Conservation (phyloP, 139 green algal genomes). For the Penium margaritaceum region DNA sequence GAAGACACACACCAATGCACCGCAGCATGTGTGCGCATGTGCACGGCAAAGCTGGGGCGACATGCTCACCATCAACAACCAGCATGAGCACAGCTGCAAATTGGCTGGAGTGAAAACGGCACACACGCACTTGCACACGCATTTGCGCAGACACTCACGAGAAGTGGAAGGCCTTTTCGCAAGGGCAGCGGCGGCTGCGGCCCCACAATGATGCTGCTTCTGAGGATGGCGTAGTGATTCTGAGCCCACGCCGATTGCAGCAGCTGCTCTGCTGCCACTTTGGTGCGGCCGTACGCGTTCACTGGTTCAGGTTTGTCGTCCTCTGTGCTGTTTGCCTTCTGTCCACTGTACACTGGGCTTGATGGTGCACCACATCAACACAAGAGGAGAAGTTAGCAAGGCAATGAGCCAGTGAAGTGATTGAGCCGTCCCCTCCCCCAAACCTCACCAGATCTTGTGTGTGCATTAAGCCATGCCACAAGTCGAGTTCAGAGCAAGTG, state of each 20-base stretch:
- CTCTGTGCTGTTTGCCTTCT: conserved; percentile 48
- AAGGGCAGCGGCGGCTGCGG: conserved; percentile 50
- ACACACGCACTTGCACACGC: too few species aligned
- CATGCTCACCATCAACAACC: too few species aligned
- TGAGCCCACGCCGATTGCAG: conserved; percentile 22
- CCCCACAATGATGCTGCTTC: conserved; percentile 69
- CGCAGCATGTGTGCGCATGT: too few species aligned
- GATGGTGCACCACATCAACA: neutral
- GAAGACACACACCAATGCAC: too few species aligned
- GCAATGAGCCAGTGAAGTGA: neutral
- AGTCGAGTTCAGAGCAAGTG: neutral
- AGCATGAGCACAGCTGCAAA: too few species aligned
- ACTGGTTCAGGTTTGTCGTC: conserved; percentile 51
- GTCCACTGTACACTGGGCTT: conserved; percentile 26
- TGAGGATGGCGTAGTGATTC: conserved; percentile 57
- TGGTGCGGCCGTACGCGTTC: conserved; percentile 70
- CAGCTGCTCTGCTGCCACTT: conserved; percentile 61
- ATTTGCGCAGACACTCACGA: too few species aligned
- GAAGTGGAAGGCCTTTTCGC: conserved; percentile 20
- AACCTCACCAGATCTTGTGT: neutral
- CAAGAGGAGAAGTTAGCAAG: neutral
- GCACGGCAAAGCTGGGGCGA: too few species aligned
- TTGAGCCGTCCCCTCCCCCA: neutral
- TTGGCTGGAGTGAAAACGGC: too few species aligned
- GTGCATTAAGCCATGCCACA: neutral